Percentiles rank a stretch among this genome's conserved stretches.
Evolutionary conservation across 768 basidiomycete genomes (phyloP).

Genomic region (Tremella mesenterica): DNA sequence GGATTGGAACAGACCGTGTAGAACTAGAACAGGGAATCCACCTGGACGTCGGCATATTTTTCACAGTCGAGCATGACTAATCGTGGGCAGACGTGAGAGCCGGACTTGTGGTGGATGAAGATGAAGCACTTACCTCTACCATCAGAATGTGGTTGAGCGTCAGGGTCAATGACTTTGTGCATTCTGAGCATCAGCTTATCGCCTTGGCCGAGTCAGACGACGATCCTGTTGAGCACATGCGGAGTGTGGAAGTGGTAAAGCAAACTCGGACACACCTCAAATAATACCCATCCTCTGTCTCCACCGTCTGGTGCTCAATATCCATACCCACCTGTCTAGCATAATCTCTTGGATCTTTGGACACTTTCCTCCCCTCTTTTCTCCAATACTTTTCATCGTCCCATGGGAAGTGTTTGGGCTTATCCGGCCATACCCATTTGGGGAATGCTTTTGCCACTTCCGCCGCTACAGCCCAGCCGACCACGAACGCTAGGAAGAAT

Average conservation of each 20-base stretch:
- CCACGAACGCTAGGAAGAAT: constrained; percentile 47
- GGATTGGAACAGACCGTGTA: constrained; percentile 51
- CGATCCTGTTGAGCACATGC: too few species aligned
- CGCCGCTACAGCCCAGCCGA: constrained; percentile 47
- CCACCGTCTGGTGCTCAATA: constrained; percentile 48
- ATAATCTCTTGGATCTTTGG: constrained; percentile 49
- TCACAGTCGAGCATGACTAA: background rate
- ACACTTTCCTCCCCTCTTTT: constrained; percentile 44
- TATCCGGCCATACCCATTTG: constrained; percentile 25
- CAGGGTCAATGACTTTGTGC: constrained; percentile 45
- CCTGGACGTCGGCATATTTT: constrained; percentile 14
- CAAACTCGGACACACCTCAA: constrained; percentile 41
- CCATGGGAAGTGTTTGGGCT: constrained; percentile 43
- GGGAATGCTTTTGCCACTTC: constrained; percentile 25
- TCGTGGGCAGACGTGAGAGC: background rate
- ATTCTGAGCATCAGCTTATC: too few species aligned
- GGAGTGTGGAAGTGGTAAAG: constrained; percentile 11
- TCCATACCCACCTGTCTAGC: constrained; percentile 48
- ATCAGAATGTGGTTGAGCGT: constrained; percentile 32
- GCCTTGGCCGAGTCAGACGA: too few species aligned
- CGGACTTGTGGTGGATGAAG: background rate
- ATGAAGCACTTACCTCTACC: constrained; percentile 29
- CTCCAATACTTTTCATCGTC: constrained; percentile 46
- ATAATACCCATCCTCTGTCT: constrained; percentile 50
- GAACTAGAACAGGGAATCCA: constrained; percentile 49